A percentile compares a stretch with the other conserved stretches of the same genome.
Evolutionary conservation across 805 yeast genomes (phyloP).

Genomic region (Spathaspora boniae): DNA sequence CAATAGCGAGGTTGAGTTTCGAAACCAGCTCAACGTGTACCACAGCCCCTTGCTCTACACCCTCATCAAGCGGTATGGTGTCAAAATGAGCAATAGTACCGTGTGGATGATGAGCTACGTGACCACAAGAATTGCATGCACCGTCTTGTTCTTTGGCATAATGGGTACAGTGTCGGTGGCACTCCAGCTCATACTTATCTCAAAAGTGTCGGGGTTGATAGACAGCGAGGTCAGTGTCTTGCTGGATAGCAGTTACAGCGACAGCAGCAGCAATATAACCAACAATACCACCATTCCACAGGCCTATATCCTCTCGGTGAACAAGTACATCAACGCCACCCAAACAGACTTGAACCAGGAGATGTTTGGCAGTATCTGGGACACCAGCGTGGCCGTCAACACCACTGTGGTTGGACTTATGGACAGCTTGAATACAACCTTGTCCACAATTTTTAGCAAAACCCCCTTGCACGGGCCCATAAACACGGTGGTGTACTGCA

Average conservation of each 20-base stretch:
- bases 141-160: constrained; percentile 50
- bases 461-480: constrained; percentile 67
- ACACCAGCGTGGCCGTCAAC: constrained; percentile 57
- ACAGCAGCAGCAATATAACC: too few relatives aligned
- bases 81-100: constrained; percentile 7
- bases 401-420: constrained; percentile 57
- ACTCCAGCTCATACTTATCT: constrained; percentile 51
- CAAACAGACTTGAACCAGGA: constrained; percentile 57
- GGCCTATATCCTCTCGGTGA: constrained; percentile 36
- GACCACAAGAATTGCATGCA: constrained; percentile 49
- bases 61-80: constrained; percentile 8
- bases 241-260: too few relatives aligned
- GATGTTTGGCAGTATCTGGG: constrained; percentile 62
- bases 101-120: constrained; percentile 49
- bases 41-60: constrained; percentile 13
- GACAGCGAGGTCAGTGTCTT: background rate
- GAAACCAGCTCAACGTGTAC: constrained; percentile 11
- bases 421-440: constrained; percentile 51
- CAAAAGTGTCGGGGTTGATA: constrained; percentile 5
- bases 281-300: background rate
- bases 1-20: constrained; percentile 2
- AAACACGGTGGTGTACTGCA: constrained; percentile 69
- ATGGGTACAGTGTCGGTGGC: constrained; percentile 53
- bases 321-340: constrained; percentile 46
- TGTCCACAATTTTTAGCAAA: constrained; percentile 59